Base-by-base conservation (phyloP, 2,329 filamentous ascomycete species). In the Xylaria hypoxylon region DNA sequence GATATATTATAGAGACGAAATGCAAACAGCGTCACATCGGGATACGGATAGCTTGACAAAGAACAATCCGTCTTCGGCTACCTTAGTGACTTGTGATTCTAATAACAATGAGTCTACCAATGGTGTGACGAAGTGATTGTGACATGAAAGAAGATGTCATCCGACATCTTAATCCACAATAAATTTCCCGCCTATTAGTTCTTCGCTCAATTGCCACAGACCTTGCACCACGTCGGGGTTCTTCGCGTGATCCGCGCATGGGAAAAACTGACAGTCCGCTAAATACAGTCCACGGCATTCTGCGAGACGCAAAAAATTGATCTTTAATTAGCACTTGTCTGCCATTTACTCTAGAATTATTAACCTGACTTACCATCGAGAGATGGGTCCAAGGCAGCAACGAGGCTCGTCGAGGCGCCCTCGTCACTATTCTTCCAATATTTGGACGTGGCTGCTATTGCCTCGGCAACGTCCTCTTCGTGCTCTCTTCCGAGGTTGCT, bases 121-220 rank as follows among this genome's bases (percentile, higher is more conserved):
- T 13, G 0, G 44, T 1, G 24, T 5, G 35, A 5, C 35, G 35
- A 11, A 38, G 13, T 15, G 13, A 3, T 38, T 38, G 13, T 38
- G 35, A 5, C 11, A 38, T 5, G 35, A 38, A 13, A 38, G 35
- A 38, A 38, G 35, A 38, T 15, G 35, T 38, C 15, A 2, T 15
- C 19, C 19, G 31, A 2, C 28, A 26, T 3, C 13, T 53, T 7
- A 53, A 13, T 50, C 40, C 8, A 73, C 58, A 40, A 66, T 33
- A 65, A 83, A 82, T 40, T 77, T 74, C 59, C 80, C 73, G 1
- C 77, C 77, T 4, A 79, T 78, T 47, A 83, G 64, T 40, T 78
- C 73, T 64, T 83, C 82, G 55, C 80, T 82, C 59, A 83, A 62
- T 26, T 73, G 69, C 80, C 81, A 83, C 6, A 83, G 71, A 28